phyloP scores from a whole-genome alignment of 139 green algal genomes.

The Coccomyxa sp. region DNA sequence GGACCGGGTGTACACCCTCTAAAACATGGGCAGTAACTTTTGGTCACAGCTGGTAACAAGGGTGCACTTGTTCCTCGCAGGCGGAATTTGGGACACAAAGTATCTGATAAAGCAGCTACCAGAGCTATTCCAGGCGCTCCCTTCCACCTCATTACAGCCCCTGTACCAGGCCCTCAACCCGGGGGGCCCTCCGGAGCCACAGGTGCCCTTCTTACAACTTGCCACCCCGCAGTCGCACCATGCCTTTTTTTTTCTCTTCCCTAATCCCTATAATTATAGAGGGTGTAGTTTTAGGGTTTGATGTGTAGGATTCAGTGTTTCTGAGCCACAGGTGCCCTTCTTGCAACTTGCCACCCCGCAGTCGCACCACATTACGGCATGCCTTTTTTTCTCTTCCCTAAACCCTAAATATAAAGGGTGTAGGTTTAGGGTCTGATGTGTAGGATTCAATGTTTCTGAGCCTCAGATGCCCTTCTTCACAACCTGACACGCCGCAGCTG shows the following conservation, averaged over 20 bases:
- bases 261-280: background rate
- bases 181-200: background rate
- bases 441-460: background rate
- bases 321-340: background rate
- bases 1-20: background rate
- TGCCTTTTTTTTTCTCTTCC: background rate
- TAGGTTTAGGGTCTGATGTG: background rate
- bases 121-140: conserved; percentile 12
- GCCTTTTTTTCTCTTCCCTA: background rate
- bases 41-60: background rate
- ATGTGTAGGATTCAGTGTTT: background rate
- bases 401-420: background rate
- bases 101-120: conserved; percentile 36
- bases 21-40: background rate
- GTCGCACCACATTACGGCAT: no score
- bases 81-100: conserved; percentile 70
- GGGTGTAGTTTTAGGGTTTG: background rate
- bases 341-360: background rate
- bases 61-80: conserved; percentile 4
- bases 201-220: background rate
- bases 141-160: conserved; percentile 21
- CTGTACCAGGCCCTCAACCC: conserved; percentile 2
- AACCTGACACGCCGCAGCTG: background rate
- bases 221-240: background rate
- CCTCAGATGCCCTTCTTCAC: background rate